Conservation (phyloP, 1,284 basidiomycete genomes). For the Pterula multifida region DNA sequence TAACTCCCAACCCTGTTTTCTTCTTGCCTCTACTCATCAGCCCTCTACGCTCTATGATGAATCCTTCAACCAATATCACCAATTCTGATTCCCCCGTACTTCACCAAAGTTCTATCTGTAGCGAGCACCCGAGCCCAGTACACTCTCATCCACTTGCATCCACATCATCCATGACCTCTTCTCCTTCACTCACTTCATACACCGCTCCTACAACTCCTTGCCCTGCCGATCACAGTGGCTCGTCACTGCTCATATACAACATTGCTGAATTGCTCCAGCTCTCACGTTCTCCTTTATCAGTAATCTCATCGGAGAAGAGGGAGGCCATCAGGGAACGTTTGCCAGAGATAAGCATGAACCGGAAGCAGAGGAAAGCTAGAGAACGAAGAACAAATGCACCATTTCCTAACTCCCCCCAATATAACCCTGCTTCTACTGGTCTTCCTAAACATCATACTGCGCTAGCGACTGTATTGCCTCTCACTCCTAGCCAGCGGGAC, state of each 20-base stretch:
- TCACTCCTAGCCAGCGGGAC: too few relatives aligned
- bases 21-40: neutral
- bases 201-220: neutral
- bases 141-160: neutral
- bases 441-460: too few relatives aligned
- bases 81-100: neutral
- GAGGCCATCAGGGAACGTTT: neutral
- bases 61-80: neutral
- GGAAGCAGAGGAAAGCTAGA: constrained; percentile 1
- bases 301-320: neutral
- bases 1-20: neutral
- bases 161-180: neutral
- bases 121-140: neutral
- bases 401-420: neutral
- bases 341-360: neutral
- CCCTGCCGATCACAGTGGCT: neutral
- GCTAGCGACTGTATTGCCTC: too few relatives aligned
- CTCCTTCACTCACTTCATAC: neutral
- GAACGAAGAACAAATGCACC: neutral
- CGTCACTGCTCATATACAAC: neutral
- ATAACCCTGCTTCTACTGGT: neutral
- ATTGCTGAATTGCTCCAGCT: neutral
- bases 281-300: neutral
- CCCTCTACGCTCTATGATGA: neutral
- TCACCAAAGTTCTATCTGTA: neutral